Evolutionary conservation across 2,329 filamentous ascomycete genomes (phyloP).

Genomic region (Nigrospora sphaerica): DNA sequence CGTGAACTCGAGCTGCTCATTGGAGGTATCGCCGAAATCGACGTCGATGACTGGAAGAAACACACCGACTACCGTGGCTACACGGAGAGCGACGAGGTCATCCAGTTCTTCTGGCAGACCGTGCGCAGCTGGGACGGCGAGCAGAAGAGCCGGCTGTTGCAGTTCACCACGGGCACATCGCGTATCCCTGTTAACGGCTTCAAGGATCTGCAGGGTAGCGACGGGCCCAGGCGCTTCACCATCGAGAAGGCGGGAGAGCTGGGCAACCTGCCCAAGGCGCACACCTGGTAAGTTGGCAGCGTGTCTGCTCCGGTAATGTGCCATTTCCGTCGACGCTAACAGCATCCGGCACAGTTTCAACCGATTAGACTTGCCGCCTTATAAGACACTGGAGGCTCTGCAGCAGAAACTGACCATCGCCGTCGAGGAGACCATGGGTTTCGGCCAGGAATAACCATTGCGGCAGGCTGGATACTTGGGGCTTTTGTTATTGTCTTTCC

Average conservation of each 20-base stretch:
- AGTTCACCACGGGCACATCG: conserved; percentile 96
- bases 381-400: conserved; percentile 80
- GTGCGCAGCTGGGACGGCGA: conserved; percentile 96
- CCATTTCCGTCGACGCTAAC: conserved; percentile 7
- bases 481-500: background rate
- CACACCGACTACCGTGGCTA: conserved; percentile 98
- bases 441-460: conserved; percentile 78
- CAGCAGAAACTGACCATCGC: conserved; percentile 91
- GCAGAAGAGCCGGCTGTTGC: conserved; percentile 90
- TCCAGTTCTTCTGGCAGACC: conserved; percentile 98
- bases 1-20: conserved; percentile 94
- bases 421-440: conserved; percentile 97
- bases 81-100: conserved; percentile 94
- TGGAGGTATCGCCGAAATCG: conserved; percentile 98
- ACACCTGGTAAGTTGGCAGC: conserved; percentile 73
- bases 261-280: conserved; percentile 86
- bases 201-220: conserved; percentile 96
- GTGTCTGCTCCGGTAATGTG: background rate
- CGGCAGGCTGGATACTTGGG: background rate
- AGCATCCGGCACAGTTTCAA: conserved; percentile 65
- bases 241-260: conserved; percentile 96
- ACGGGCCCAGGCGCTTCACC: conserved; percentile 90
- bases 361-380: conserved; percentile 87
- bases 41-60: conserved; percentile 99
- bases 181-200: conserved; percentile 98